Evolutionary conservation across 176 grass and related monocot genomes (phyloP), one percentile per base, ranked within the genome.

Genomic region (Oropetium thomaeum): DNA sequence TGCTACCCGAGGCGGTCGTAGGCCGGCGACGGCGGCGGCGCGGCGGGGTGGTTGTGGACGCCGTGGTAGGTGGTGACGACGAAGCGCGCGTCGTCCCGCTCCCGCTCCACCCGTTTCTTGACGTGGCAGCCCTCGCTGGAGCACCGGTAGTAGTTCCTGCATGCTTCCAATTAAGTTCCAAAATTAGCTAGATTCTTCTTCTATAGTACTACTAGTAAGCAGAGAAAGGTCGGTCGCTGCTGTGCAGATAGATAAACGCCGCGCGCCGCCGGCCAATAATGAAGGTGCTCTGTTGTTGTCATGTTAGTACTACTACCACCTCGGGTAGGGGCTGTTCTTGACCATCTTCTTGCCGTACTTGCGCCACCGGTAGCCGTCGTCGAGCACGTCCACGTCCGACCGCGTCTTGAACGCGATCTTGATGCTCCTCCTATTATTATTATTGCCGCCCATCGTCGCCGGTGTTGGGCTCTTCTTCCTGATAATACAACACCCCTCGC

Each of bases 341-440:
- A 99, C 96, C 25, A 91, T 91, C 73, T 99, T 99, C 89, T 99
- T 91, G 33, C 96, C 96, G 45, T 99, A 99, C 76, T 99, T 99
- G 77, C 96, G 88, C 96, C 96, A 99, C 71, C 96, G 79, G 34
- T 92, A 99, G 75, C 96, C 96, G 54, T 99, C 96, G 76, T 99
- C 96, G 9, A 99, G 87, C 55, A 89, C 83, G 2, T 96, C 89
- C 19, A 82, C 62, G 37, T 39, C 37, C 5, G 37, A 39, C 37
- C 37, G 37, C 37, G 10, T 43, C 29, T 62, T 15, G 3, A 62
- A 61, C 6, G n/a, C n/a, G n/a, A n/a, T n/a, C n/a, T n/a, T n/a
- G n/a, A n/a, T n/a, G n/a, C n/a, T n/a, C n/a, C n/a, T n/a, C n/a
- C n/a, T n/a, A n/a, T n/a, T n/a, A n/a, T n/a, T n/a, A n/a, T n/a